phyloP scores from a whole-genome alignment of 2,329 filamentous ascomycete species.

The Aaosphaeria pasadenensis region DNA sequence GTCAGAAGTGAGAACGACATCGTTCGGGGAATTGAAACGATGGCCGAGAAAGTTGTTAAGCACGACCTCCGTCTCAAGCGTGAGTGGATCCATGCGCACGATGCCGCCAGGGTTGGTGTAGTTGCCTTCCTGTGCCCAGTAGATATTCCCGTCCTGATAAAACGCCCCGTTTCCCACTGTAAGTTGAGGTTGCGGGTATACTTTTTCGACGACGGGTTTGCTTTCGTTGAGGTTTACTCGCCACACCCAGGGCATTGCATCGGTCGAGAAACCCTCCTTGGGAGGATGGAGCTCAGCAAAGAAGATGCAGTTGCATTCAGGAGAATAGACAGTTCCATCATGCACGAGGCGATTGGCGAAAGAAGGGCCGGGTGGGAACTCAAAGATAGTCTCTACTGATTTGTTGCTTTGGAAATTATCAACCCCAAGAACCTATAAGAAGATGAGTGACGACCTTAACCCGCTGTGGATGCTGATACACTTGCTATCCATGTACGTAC shows the following conservation, averaged over 20 bases:
- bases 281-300: not conserved
- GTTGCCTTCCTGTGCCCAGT: not conserved
- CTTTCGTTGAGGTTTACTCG: not conserved
- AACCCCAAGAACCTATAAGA: not conserved
- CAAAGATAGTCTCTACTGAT: not conserved
- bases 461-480: not conserved
- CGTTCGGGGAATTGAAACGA: not conserved
- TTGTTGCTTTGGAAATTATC: not conserved
- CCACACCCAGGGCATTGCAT: not conserved
- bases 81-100: not conserved
- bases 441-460: not conserved
- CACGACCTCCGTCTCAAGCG: not conserved
- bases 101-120: not conserved
- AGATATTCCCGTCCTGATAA: not conserved
- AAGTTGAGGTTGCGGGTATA: not conserved
- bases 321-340: not conserved
- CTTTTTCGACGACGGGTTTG: not conserved
- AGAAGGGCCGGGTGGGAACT: not conserved
- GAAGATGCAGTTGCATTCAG: not conserved
- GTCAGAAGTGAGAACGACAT: not conserved
- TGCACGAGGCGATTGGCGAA: not conserved
- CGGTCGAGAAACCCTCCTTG: not conserved
- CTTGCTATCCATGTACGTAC: not conserved
- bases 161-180: not conserved
- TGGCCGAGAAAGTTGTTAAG: not conserved